These are phyloP conservation scores for Penicillium paradoxum DNA, from an alignment of 495 filamentous ascomycete species.

Conservation along the genomic window DNA sequence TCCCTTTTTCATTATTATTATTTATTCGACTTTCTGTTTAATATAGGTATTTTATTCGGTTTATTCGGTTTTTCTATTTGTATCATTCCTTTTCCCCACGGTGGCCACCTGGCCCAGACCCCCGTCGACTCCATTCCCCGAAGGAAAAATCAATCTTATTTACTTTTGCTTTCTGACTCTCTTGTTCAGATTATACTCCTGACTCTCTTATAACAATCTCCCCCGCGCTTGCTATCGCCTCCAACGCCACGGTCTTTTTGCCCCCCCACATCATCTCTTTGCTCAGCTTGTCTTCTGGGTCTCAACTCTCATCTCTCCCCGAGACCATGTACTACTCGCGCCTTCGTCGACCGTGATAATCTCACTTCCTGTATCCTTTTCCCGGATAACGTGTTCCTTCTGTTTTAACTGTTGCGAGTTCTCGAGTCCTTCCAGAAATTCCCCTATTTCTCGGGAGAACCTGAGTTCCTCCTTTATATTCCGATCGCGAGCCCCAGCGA, in stretches of 20 bases:
- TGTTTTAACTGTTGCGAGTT: neutral
- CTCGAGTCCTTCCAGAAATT: conserved; percentile 2
- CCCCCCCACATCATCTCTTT: conserved; percentile 1
- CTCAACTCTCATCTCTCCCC: neutral
- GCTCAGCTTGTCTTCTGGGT: neutral
- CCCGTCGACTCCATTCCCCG: conserved; percentile 9
- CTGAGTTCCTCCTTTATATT: conserved; percentile 2
- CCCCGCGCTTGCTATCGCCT: conserved; percentile 17
- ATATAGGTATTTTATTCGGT: neutral
- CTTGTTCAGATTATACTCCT: neutral
- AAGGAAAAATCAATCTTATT: conserved; percentile 6
- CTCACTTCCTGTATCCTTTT: conserved; percentile 1
- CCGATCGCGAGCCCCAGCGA: conserved; percentile 33
- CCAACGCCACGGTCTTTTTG: conserved; percentile 20
- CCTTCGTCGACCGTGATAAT: conserved; percentile 20
- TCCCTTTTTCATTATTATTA: too few species aligned
- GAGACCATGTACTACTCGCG: conserved; percentile 24
- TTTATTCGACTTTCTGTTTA: too few species aligned
- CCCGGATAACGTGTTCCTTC: neutral
- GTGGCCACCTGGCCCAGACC: conserved; percentile 8
- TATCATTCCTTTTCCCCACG: conserved; percentile 10
- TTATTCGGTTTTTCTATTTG: conserved; percentile 8
- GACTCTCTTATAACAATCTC: conserved; percentile 8
- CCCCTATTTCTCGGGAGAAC: neutral
- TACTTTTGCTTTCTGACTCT: conserved; percentile 4